Base-by-base conservation (phyloP, 768 basidiomycete genomes). In the Russula sp. region DNA sequence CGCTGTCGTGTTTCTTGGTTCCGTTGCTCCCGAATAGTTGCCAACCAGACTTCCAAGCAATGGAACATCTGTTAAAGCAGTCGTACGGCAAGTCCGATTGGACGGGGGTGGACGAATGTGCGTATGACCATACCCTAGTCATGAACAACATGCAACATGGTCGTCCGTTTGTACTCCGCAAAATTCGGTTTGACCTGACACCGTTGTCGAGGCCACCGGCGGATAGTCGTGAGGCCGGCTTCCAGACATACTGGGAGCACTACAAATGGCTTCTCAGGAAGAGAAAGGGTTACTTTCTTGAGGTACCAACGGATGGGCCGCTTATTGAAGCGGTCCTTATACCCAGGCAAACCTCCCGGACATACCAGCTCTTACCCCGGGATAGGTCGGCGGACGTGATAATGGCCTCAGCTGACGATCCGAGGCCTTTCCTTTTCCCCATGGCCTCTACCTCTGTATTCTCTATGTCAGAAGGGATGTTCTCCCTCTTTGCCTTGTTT, bases 151-250 rank as follows among this genome's bases (percentile, higher is more conserved):
- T 82, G 68, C 78, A 84, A 63, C 73, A 74, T 35, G 88, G 87
- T 2, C 81, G 83, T 9, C 76, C 80, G 6, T 78, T 82, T 55
- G 66, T 85, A 49, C 77, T 92, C 55, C 80, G 79, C 60, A 74
- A 75, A 39, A 79, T 91, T 63, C 82, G 88, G 39, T 60, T 78
- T 49, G 89, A 93, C 71, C 74, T 92, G 39, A 82, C 86, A 0
- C 87, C 87, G 3, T 70, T 82, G 70, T 88, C 89, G 47, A 67
- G 65, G 9, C 87, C 88, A 4, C 74, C 75, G 0, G 70, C 73
- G 4, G 85, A 79, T 9, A 80, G 84, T 5, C 75, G 75, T 42
- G 86, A 85, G 69, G 74, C 73, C 14, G 72, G 67, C 0, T 79
- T 68, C 63, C 56, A 76, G 4, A 86, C 82, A 2, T 91, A 87